These are phyloP conservation scores for Vinca minor DNA, from an alignment of 257 asterid genomes.

Conservation along the genomic window DNA sequence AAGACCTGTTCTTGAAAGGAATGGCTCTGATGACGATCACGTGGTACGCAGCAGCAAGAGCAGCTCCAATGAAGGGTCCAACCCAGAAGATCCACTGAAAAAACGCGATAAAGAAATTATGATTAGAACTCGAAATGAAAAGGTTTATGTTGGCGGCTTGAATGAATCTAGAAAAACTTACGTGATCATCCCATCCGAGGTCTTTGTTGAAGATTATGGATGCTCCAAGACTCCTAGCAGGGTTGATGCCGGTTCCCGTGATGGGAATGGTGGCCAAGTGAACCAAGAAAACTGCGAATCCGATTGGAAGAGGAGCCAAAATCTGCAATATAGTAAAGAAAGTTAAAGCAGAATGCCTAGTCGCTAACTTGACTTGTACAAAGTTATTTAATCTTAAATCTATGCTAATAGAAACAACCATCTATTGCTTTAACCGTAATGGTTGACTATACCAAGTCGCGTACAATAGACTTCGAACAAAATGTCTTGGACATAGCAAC, in stretches of 20 bases:
- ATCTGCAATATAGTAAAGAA: slow-evolving; percentile 25
- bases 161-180: slow-evolving; percentile 8
- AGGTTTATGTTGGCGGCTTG: not conserved
- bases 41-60: slow-evolving; percentile 50
- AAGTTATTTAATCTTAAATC: not conserved
- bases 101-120: not conserved
- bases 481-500: not conserved
- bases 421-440: too few relatives aligned
- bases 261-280: slow-evolving; percentile 76
- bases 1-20: slow-evolving; percentile 45
- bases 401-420: not conserved
- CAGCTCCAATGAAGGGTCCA: slow-evolving; percentile 60
- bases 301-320: slow-evolving; percentile 80
- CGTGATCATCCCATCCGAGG: slow-evolving; percentile 62
- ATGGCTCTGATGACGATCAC: slow-evolving; percentile 55
- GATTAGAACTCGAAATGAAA: not conserved
- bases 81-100: slow-evolving; percentile 63
- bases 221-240: slow-evolving; percentile 72
- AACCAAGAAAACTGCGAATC: slow-evolving; percentile 63
- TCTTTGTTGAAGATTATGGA: slow-evolving; percentile 50
- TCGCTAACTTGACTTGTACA: not conserved
- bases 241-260: slow-evolving; percentile 79
- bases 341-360: not conserved
- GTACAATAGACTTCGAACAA: not conserved
- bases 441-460: not conserved